Evolutionary conservation across 805 yeast species (phyloP).

Genomic region (Ogataea corticis): DNA sequence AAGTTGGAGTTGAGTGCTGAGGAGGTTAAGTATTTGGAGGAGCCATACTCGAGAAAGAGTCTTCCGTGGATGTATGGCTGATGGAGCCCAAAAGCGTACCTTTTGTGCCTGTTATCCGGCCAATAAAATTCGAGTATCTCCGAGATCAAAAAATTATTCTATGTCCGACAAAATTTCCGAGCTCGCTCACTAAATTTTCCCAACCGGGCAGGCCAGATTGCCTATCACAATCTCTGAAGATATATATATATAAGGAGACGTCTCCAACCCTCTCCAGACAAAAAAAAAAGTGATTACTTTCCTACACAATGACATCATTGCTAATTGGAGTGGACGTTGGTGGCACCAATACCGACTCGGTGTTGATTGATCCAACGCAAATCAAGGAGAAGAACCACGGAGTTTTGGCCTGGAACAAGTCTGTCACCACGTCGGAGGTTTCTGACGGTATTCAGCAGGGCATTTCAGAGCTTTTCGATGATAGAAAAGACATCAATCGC

Average conservation of each 20-base stretch:
- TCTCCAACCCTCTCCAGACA: too few species aligned
- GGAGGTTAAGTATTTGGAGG: slow-evolving; percentile 39
- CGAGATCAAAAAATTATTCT: slow-evolving; percentile 1
- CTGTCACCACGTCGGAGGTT: slow-evolving; percentile 45
- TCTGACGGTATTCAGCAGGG: slow-evolving; percentile 43
- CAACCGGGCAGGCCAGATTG: not conserved
- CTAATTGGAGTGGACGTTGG: slow-evolving; percentile 53
- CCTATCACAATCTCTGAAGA: too few species aligned
- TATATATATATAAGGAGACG: too few species aligned
- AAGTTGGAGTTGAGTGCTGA: slow-evolving; percentile 40
- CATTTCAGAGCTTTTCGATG: slow-evolving; percentile 35
- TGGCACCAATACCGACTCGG: slow-evolving; percentile 53
- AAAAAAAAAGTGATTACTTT: too few species aligned
- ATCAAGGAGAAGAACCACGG: slow-evolving; percentile 30
- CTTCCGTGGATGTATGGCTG: slow-evolving; percentile 4
- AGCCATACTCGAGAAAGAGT: slow-evolving; percentile 29
- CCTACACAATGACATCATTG: slow-evolving; percentile 2
- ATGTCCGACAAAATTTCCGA: not conserved
- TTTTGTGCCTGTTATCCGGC: not conserved
- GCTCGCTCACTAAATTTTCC: slow-evolving; percentile 1
- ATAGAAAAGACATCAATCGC: slow-evolving; percentile 16
- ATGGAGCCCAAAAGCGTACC: not conserved
- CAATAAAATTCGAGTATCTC: not conserved
- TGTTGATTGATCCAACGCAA: slow-evolving; percentile 40
- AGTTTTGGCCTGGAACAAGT: slow-evolving; percentile 43